Percentiles rank a stretch among this genome's conserved stretches.
phyloP scores from a whole-genome alignment of 371 early-diverging fungal genomes.

The Rhizopus stolonifer region DNA sequence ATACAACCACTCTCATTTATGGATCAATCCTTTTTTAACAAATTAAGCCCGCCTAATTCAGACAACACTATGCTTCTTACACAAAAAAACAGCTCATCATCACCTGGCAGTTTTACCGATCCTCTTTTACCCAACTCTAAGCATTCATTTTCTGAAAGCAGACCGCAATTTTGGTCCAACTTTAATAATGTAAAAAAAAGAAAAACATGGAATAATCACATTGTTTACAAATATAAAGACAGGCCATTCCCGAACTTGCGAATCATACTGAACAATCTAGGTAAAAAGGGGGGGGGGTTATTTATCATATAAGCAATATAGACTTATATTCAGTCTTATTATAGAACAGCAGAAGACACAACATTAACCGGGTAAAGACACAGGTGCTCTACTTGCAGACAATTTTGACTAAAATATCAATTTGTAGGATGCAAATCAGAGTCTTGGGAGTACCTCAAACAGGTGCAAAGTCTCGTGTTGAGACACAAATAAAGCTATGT shows the following conservation, averaged over 20 bases:
- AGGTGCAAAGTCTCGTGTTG: constrained; percentile 81
- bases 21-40: constrained; percentile 43
- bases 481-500: constrained; percentile 84
- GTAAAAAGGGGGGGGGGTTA: background rate
- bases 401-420: background rate
- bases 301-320: background rate
- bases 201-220: background rate
- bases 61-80: constrained; percentile 39
- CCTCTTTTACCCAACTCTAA: constrained; percentile 19
- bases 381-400: background rate
- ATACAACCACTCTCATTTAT: constrained; percentile 30
- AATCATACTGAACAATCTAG: no score
- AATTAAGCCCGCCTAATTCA: constrained; percentile 38
- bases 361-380: constrained; percentile 19
- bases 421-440: constrained; percentile 47
- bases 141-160: background rate
- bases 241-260: no score
- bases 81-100: constrained; percentile 22
- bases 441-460: constrained; percentile 73
- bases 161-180: constrained; percentile 40
- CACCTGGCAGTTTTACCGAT: constrained; percentile 7
- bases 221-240: no score
- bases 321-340: no score
- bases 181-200: constrained; percentile 38
- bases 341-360: constrained; percentile 22